Conservation (phyloP, 192 early-diverging fungal genomes). For the Coemansia sp. region DNA sequence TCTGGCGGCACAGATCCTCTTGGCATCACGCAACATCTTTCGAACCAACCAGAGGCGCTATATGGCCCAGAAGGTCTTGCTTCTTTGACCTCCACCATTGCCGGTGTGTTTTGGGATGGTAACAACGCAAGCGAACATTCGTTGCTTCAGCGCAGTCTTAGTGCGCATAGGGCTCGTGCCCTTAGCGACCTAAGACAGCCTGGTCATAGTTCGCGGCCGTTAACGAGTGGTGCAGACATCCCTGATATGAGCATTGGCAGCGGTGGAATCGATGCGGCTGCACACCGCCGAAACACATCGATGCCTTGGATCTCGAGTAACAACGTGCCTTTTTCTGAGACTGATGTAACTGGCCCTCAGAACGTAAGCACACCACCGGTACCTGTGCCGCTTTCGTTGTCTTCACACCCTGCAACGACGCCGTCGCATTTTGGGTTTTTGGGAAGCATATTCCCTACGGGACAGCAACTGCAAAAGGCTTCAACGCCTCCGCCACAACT, state of each 20-base stretch:
- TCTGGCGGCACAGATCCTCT: background rate
- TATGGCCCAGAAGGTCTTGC: background rate
- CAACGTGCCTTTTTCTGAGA: slow-evolving; percentile 7
- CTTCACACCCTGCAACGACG: background rate
- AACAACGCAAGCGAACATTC: background rate
- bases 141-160: slow-evolving; percentile 27
- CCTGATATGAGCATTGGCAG: background rate
- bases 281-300: slow-evolving; percentile 45
- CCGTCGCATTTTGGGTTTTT: slow-evolving; percentile 17
- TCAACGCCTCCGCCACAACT: slow-evolving; percentile 5
- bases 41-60: background rate
- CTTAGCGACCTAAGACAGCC: slow-evolving; percentile 32
- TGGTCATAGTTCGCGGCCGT: slow-evolving; percentile 2
- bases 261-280: background rate
- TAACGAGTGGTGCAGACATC: background rate
- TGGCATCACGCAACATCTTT: background rate
- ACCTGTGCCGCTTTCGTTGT: background rate
- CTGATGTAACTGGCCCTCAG: background rate
- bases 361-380: background rate
- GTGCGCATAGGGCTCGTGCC: slow-evolving; percentile 31
- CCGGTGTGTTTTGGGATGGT: background rate
- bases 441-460: slow-evolving; percentile 15
- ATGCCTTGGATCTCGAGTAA: slow-evolving; percentile 37
- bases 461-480: background rate
- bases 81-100: slow-evolving; percentile 18